Evolutionary conservation across 1,139 yeast genomes (phyloP).

Genomic region (Candida dubliniensis): DNA sequence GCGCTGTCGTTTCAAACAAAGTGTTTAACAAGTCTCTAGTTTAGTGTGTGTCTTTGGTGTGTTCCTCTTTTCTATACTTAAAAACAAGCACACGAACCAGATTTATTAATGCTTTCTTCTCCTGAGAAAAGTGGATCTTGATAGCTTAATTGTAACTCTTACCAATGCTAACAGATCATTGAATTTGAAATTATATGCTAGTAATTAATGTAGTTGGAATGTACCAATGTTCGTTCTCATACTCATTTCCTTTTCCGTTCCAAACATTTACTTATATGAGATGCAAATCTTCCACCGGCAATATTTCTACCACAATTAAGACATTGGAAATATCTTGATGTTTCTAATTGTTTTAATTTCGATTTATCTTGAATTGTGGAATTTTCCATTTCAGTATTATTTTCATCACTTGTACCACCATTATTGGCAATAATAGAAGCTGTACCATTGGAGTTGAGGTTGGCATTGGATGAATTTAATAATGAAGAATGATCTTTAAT

Average conservation of each 20-base stretch:
- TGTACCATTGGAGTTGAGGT: background rate
- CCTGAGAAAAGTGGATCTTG: no score
- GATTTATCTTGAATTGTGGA: constrained; percentile 44
- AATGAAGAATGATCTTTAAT: constrained; percentile 13
- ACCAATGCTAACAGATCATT: no score
- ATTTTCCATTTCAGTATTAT: constrained; percentile 13
- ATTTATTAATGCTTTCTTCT: no score
- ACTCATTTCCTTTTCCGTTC: constrained; percentile 37
- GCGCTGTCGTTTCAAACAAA: no score
- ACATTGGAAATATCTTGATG: constrained; percentile 67
- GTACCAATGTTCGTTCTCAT: background rate
- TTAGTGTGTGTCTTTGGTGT: no score
- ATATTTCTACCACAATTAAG: constrained; percentile 80
- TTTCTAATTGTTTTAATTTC: constrained; percentile 40
- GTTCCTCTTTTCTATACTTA: no score
- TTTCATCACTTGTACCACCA: background rate
- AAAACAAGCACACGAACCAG: no score
- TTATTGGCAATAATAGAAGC: background rate
- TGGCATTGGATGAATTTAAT: constrained; percentile 25
- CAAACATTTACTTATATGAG: constrained; percentile 85
- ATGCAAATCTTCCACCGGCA: constrained; percentile 90
- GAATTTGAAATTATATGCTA: no score
- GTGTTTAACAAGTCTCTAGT: no score
- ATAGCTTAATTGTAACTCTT: no score
- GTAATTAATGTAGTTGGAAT: no score